Percentiles rank a stretch among this genome's conserved stretches.
Conservation (phyloP, 1,139 yeast species). For the Candida sojae region DNA sequence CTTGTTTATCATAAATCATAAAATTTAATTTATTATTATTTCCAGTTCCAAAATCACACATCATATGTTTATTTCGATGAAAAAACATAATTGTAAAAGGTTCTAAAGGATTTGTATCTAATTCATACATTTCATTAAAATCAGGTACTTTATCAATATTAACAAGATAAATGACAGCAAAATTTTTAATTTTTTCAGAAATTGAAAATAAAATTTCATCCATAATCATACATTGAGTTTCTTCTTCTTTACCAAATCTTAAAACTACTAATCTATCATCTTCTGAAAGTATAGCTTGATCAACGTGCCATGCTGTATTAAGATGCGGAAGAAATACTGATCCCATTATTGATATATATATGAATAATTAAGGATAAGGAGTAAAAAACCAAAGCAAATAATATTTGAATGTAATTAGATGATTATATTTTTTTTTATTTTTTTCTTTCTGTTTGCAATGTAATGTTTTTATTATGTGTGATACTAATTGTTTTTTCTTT, state of each 20-base stretch:
- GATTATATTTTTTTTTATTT: neutral
- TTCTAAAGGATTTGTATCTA: constrained; percentile 53
- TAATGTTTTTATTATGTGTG: too few relatives aligned
- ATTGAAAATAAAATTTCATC: constrained; percentile 81
- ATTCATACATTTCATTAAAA: constrained; percentile 88
- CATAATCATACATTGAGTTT: constrained; percentile 82
- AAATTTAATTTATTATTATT: constrained; percentile 93
- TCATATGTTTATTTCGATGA: constrained; percentile 91
- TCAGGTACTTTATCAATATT: constrained; percentile 90
- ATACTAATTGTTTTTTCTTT: too few relatives aligned
- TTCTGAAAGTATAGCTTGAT: constrained; percentile 86
- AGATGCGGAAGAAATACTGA: constrained; percentile 87
- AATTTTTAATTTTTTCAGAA: constrained; percentile 83
- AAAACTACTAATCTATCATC: constrained; percentile 86
- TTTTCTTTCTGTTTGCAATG: neutral
- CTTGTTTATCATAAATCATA: constrained; percentile 76
- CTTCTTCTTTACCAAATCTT: constrained; percentile 81
- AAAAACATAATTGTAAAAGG: constrained; percentile 94
- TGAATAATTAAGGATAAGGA: neutral
- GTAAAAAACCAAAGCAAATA: too few relatives aligned
- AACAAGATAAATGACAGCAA: constrained; percentile 85
- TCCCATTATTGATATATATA: constrained; percentile 53
- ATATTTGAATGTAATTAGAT: neutral
- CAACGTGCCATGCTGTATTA: constrained; percentile 92
- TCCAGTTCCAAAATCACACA: constrained; percentile 98